phyloP scores from a whole-genome alignment of 2,329 filamentous ascomycete genomes.

The Fusarium falciforme region DNA sequence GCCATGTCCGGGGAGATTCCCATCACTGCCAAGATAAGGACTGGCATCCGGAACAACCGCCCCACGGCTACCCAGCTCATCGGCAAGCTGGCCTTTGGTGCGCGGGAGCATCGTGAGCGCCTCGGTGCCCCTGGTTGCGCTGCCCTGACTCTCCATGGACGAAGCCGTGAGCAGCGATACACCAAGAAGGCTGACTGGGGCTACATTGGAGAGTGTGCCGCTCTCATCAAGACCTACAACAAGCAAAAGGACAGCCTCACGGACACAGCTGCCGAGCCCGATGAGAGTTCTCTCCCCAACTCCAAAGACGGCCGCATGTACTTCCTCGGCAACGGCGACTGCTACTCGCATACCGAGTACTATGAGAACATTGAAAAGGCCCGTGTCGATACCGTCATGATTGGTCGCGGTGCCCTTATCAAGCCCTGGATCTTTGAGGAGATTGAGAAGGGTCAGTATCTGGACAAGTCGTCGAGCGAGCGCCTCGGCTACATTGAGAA shows the following conservation, averaged over 20 bases:
- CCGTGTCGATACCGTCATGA: slow-evolving; percentile 93
- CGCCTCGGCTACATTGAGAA: slow-evolving; percentile 87
- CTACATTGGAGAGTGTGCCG: slow-evolving; percentile 91
- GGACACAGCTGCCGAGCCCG: slow-evolving; percentile 83
- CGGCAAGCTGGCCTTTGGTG: slow-evolving; percentile 84
- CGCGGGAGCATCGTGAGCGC: slow-evolving; percentile 75
- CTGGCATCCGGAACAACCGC: slow-evolving; percentile 82
- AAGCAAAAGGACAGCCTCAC: slow-evolving; percentile 71
- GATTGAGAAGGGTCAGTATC: slow-evolving; percentile 89
- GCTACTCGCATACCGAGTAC: slow-evolving; percentile 93
- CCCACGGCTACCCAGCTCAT: slow-evolving; percentile 86
- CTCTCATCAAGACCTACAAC: slow-evolving; percentile 84
- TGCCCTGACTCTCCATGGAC: slow-evolving; percentile 94
- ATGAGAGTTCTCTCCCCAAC: slow-evolving; percentile 78
- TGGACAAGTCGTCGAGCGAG: slow-evolving; percentile 93
- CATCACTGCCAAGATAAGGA: slow-evolving; percentile 94
- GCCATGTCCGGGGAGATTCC: slow-evolving; percentile 89
- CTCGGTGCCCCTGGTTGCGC: slow-evolving; percentile 86
- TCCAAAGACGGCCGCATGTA: slow-evolving; percentile 77
- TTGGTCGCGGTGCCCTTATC: slow-evolving; percentile 93
- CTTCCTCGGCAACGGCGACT: slow-evolving; percentile 97
- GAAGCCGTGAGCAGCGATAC: slow-evolving; percentile 94
- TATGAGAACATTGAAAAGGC: slow-evolving; percentile 79
- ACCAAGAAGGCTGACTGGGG: slow-evolving; percentile 92
- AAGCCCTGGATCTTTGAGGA: slow-evolving; percentile 99